Percentiles rank a stretch among this genome's conserved stretches.
These are phyloP conservation scores for Chaetomiaceae sp. DNA, from an alignment of 2,329 filamentous ascomycete species.

Conservation along the genomic window DNA sequence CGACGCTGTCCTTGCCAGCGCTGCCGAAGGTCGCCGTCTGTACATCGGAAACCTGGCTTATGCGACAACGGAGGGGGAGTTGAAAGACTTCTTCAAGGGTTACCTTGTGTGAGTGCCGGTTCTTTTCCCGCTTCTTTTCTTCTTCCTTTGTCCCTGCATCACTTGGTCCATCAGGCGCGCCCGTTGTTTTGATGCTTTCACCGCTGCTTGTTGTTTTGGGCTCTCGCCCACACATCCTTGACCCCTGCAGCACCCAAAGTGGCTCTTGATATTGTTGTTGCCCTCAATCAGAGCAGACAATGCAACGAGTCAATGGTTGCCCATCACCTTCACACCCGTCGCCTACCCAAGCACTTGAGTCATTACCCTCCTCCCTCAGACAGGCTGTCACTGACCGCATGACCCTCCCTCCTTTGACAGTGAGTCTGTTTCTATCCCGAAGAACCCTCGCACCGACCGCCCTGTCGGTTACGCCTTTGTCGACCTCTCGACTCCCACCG, in stretches of 20 bases:
- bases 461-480: conserved; percentile 99
- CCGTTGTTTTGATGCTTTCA: neutral
- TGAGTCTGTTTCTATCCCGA: conserved; percentile 97
- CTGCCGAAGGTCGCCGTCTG: conserved; percentile 96
- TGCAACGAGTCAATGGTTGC: too few species aligned
- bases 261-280: neutral
- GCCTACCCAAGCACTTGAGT: too few species aligned
- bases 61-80: conserved; percentile 99
- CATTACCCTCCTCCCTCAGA: neutral
- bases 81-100: conserved; percentile 99
- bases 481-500: conserved; percentile 87
- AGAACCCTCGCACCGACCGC: conserved; percentile 97
- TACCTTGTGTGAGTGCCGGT: conserved; percentile 85
- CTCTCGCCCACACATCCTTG: neutral
- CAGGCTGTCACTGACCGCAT: conserved; percentile 33
- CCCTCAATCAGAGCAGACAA: neutral
- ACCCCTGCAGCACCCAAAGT: neutral
- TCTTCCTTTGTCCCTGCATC: too few species aligned
- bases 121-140: conserved; percentile 1
- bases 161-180: too few species aligned
- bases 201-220: conserved; percentile 2
- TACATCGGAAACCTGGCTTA: conserved; percentile 99
- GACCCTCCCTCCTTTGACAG: conserved; percentile 42
- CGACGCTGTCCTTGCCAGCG: conserved; percentile 92
- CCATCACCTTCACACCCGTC: too few species aligned